These are phyloP conservation scores for Verticillium nubilum DNA, from an alignment of 2,329 filamentous ascomycete genomes.

Conservation along the genomic window DNA sequence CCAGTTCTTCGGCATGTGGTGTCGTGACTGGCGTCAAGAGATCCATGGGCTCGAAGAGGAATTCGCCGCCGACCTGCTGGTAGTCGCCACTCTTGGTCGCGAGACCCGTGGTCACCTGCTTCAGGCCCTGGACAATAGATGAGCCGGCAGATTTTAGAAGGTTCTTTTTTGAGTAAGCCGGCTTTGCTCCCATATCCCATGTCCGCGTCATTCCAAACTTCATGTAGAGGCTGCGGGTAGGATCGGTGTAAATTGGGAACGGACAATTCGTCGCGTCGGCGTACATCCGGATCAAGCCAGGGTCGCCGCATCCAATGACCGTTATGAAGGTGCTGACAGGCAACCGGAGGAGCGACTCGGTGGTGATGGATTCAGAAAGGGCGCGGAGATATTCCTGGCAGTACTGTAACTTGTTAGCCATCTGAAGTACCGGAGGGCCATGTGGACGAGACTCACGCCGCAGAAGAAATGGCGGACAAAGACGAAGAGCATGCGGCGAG, in stretches of 20 bases:
- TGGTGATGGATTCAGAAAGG: conserved; percentile 53
- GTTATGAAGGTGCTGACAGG: conserved; percentile 57
- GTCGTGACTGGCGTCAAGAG: conserved; percentile 39
- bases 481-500: conserved; percentile 59
- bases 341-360: conserved; percentile 41
- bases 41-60: conserved; percentile 60
- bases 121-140: conserved; percentile 52
- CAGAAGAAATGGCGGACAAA: conserved; percentile 81
- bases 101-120: conserved; percentile 50
- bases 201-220: conserved; percentile 65
- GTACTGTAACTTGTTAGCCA: conserved; percentile 40
- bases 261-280: conserved; percentile 54
- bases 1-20: conserved; percentile 33
- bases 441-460: conserved; percentile 48
- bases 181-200: conserved; percentile 51
- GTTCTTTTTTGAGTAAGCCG: conserved; percentile 58
- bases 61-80: conserved; percentile 70
- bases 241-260: conserved; percentile 76
- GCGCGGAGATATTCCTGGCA: conserved; percentile 70
- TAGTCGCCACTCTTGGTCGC: conserved; percentile 60
- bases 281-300: conserved; percentile 64
- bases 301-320: conserved; percentile 68
- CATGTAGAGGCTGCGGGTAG: conserved; percentile 59
- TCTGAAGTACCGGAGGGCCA: not conserved
- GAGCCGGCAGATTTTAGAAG: conserved; percentile 42